A percentile compares a stretch with the other conserved stretches of the same genome.
phyloP scores from a whole-genome alignment of 2,329 filamentous ascomycete genomes.

The Aspergillus tanneri region DNA sequence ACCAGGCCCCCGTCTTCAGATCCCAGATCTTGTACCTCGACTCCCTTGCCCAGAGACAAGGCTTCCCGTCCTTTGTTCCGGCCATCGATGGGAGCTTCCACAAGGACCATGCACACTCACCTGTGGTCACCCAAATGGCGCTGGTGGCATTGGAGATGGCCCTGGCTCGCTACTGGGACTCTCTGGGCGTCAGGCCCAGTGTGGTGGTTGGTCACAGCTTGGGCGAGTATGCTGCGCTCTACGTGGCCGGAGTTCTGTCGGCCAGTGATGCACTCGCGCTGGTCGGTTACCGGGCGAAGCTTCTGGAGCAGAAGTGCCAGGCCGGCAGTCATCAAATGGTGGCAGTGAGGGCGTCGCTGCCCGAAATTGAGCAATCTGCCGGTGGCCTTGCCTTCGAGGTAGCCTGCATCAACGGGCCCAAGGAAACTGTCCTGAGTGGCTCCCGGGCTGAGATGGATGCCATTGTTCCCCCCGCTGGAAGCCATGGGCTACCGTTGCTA shows the following conservation, averaged over 20 bases:
- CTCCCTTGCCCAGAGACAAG: constrained; percentile 18
- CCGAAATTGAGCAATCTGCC: constrained; percentile 41
- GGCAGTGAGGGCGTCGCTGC: constrained; percentile 50
- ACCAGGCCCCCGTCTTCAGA: constrained; percentile 23
- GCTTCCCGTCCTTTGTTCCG: constrained; percentile 28
- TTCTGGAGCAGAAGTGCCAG: constrained; percentile 65
- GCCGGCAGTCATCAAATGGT: constrained; percentile 67
- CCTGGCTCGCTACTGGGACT: constrained; percentile 38
- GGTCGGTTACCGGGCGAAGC: constrained; percentile 66
- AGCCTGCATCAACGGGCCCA: constrained; percentile 74
- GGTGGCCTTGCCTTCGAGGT: constrained; percentile 45
- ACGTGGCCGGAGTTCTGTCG: constrained; percentile 39
- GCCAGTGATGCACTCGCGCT: constrained; percentile 29
- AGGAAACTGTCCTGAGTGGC: constrained; percentile 69
- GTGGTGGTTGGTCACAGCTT: constrained; percentile 46
- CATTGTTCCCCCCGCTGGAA: constrained; percentile 50
- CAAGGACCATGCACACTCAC: constrained; percentile 40
- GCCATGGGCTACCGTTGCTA: constrained; percentile 59
- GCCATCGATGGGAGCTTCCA: constrained; percentile 17
- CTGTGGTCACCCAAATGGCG: constrained; percentile 4
- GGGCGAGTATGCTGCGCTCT: constrained; percentile 43
- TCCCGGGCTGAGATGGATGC: constrained; percentile 60
- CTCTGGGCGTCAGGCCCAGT: constrained; percentile 38
- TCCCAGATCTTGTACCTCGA: constrained; percentile 26
- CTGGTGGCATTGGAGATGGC: constrained; percentile 32